These are phyloP conservation scores for Basidiobolus meristosporus DNA, from an alignment of 371 early-diverging fungal genomes.

Conservation along the genomic window DNA sequence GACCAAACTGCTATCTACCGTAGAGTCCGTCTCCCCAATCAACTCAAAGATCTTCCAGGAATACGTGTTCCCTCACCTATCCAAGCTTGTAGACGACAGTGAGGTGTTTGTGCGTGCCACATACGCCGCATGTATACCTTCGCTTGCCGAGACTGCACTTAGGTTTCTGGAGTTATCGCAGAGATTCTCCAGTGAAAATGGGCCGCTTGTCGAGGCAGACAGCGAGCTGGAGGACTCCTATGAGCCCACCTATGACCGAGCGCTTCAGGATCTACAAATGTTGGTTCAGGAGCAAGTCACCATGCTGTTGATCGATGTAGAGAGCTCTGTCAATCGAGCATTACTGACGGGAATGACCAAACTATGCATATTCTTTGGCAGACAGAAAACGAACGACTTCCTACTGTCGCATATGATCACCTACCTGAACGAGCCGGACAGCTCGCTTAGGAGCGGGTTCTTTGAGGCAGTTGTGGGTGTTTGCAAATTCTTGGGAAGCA, in stretches of 20 bases:
- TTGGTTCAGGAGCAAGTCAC: slow-evolving; percentile 53
- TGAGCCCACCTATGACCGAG: slow-evolving; percentile 51
- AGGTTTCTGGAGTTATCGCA: slow-evolving; percentile 52
- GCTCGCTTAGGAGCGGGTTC: slow-evolving; percentile 86
- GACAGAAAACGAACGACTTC: slow-evolving; percentile 67
- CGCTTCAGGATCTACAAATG: slow-evolving; percentile 46
- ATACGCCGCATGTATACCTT: slow-evolving; percentile 64
- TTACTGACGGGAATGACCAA: slow-evolving; percentile 50
- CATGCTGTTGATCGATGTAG: slow-evolving; percentile 42
- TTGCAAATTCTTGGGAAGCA: slow-evolving; percentile 67
- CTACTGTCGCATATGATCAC: slow-evolving; percentile 86
- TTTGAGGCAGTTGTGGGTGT: slow-evolving; percentile 81
- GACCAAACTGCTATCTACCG: slow-evolving; percentile 52
- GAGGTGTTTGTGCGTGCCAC: slow-evolving; percentile 63
- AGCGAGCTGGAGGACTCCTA: too few relatives aligned
- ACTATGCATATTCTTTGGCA: slow-evolving; percentile 67
- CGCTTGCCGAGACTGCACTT: slow-evolving; percentile 56
- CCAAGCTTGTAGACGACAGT: slow-evolving; percentile 39
- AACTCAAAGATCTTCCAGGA: slow-evolving; percentile 79
- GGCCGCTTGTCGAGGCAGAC: too few relatives aligned
- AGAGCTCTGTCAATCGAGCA: slow-evolving; percentile 59
- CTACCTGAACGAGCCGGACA: slow-evolving; percentile 81
- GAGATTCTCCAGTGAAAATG: slow-evolving; percentile 9
- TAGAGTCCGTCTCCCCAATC: slow-evolving; percentile 55
- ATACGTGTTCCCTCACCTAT: slow-evolving; percentile 62